These are phyloP conservation scores for Asterella californica DNA, from an alignment of 225 moss, liverwort and hornwort species.

Conservation along the genomic window DNA sequence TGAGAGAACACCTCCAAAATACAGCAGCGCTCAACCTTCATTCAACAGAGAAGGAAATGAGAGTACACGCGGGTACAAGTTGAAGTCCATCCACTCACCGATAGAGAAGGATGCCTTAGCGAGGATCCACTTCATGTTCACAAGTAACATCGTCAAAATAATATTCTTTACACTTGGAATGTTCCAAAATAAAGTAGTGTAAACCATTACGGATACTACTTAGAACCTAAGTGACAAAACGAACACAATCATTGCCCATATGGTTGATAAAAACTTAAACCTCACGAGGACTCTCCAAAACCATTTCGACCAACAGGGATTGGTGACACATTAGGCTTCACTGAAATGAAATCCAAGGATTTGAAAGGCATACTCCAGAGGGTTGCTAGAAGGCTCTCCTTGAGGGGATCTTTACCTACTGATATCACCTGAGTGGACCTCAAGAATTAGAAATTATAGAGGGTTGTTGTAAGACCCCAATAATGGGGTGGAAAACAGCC, in stretches of 20 bases:
- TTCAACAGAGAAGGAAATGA: no score
- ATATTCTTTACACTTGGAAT: conserved; percentile 33
- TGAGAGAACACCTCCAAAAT: no score
- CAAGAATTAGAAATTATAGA: conserved; percentile 30
- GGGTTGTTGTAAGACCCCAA: conserved; percentile 18
- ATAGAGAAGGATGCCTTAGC: background rate
- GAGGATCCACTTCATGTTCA: conserved; percentile 9
- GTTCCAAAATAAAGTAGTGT: conserved; percentile 22
- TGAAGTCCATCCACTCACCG: background rate
- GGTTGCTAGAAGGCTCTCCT: conserved; percentile 7
- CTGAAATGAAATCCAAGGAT: conserved; percentile 19
- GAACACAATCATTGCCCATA: conserved; percentile 30
- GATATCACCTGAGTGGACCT: background rate
- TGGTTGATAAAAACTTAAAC: conserved; percentile 30
- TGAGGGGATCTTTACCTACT: conserved; percentile 14
- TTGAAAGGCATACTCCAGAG: conserved; percentile 14
- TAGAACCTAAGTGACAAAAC: conserved; percentile 17
- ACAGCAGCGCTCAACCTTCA: no score
- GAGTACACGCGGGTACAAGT: no score
- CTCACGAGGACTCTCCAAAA: conserved; percentile 33
- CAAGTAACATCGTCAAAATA: conserved; percentile 21
- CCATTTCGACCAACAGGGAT: conserved; percentile 14
- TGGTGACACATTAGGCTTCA: conserved; percentile 25
- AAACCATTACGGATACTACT: conserved; percentile 14
- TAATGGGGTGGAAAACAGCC: conserved; percentile 5